These are phyloP conservation scores for Fusarium sp. DNA, from an alignment of 2,329 filamentous ascomycete genomes.

Conservation along the genomic window DNA sequence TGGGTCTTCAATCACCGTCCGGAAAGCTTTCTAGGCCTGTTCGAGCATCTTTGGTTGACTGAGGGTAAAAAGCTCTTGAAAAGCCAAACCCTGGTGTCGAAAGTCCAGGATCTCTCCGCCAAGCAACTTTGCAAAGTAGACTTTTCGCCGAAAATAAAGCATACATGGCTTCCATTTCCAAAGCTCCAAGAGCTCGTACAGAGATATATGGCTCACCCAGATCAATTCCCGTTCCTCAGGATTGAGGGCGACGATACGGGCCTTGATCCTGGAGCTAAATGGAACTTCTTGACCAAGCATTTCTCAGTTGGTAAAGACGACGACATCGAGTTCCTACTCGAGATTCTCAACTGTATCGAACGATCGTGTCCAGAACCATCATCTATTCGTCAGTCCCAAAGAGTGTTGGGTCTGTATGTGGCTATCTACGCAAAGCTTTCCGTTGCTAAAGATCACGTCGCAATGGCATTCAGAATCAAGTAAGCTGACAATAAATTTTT, in stretches of 20 bases:
- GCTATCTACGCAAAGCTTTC: constrained; percentile 23
- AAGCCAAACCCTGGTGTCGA: not conserved
- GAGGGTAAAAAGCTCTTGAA: not conserved
- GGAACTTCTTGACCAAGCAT: constrained; percentile 12
- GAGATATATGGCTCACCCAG: constrained; percentile 16
- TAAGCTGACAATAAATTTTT: not conserved
- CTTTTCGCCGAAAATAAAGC: not conserved
- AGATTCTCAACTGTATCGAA: constrained; percentile 10
- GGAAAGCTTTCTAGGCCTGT: constrained; percentile 10
- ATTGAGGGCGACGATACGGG: not conserved
- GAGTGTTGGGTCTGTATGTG: constrained; percentile 21
- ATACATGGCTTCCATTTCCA: constrained; percentile 25
- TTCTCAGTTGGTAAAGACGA: constrained; percentile 16
- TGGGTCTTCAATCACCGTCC: constrained; percentile 8
- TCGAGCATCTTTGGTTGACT: constrained; percentile 23
- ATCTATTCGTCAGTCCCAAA: not conserved
- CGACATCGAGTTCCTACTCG: constrained; percentile 14
- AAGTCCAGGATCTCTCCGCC: not conserved
- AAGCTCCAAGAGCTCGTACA: not conserved
- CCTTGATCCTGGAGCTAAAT: not conserved
- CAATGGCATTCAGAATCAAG: not conserved
- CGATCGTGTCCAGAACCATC: not conserved
- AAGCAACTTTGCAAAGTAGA: constrained; percentile 13
- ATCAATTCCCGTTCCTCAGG: constrained; percentile 20
- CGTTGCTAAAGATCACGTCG: not conserved